Base-by-base conservation (phyloP, 495 filamentous ascomycete species). In the Trichocladium antarcticum region DNA sequence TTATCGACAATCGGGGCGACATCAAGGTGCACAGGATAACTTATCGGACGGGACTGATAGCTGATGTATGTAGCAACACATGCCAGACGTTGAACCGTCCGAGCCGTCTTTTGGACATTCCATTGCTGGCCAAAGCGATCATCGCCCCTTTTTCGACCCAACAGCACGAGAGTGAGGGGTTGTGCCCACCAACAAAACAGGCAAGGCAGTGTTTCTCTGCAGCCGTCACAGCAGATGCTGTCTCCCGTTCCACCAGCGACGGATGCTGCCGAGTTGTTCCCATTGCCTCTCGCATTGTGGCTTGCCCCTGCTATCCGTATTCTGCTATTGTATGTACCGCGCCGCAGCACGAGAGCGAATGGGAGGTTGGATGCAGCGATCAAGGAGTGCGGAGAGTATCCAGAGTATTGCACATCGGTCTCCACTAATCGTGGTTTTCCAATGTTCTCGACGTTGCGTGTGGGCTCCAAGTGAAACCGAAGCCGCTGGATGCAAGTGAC, bases 311-410 rank as follows among this genome's bases (percentile, higher is more conserved):
- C n/a, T n/a, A n/a, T n/a, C n/a, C n/a, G n/a, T n/a, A n/a, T n/a
- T n/a, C n/a, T n/a, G n/a, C n/a, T n/a, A n/a, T n/a, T n/a, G n/a
- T n/a, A n/a, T n/a, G n/a, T n/a, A n/a, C n/a, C n/a, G n/a, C n/a
- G n/a, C n/a, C n/a, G n/a, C n/a, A n/a, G n/a, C n/a, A 27, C 24
- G 24, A 24, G 37, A 37, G 50, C 50, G 49, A 53, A 49, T 36
- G 32, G 47, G 29, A 19, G 46, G 41, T 37, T 9, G 35, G 38
- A 57, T 57, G 57, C 57, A 53, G 50, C 40, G n/a, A 42, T 50
- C 50, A 42, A 21, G 39, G 47, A 28, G 31, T 37, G 43, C 43
- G n/a, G n/a, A n/a, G n/a, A n/a, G n/a, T n/a, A n/a, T n/a, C n/a
- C n/a, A n/a, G n/a, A n/a, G n/a, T n/a, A n/a, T n/a, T n/a, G n/a